These are phyloP conservation scores for Dillenia suffruticosa DNA, from an alignment of 164 flowering plant species.

Conservation along the genomic window DNA sequence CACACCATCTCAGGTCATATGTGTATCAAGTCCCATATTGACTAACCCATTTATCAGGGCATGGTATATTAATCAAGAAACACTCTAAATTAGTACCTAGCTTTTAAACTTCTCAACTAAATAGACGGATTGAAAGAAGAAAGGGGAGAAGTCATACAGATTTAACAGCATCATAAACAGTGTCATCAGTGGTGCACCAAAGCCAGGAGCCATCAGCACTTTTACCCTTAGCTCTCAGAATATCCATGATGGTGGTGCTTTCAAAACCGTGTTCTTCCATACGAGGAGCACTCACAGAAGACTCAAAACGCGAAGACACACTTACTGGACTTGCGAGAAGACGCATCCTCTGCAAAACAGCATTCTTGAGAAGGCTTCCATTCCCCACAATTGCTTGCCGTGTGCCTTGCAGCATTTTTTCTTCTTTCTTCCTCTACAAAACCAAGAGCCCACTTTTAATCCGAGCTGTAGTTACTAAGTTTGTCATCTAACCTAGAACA, in stretches of 20 bases:
- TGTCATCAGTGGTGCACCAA: slow-evolving; percentile 92
- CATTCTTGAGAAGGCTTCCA: slow-evolving; percentile 48
- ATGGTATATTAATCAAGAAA: too few species aligned
- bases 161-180: slow-evolving; percentile 92
- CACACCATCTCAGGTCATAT: too few species aligned
- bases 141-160: slow-evolving; percentile 46
- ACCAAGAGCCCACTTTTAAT: slow-evolving; percentile 4
- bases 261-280: slow-evolving; percentile 97
- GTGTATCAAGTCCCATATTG: too few species aligned
- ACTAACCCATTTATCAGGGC: too few species aligned
- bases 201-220: slow-evolving; percentile 99
- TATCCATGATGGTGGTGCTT: slow-evolving; percentile 75
- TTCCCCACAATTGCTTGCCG: slow-evolving; percentile 37
- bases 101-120: too few species aligned
- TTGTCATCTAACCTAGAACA: too few species aligned
- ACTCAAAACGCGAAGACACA: slow-evolving; percentile 35
- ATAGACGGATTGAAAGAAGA: neutral
- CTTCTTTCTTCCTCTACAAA: too few species aligned
- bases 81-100: too few species aligned
- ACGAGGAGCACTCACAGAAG: slow-evolving; percentile 39
- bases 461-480: neutral
- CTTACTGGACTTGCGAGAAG: slow-evolving; percentile 30
- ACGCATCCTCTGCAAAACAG: slow-evolving; percentile 53
- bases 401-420: slow-evolving; percentile 53
- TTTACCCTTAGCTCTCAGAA: slow-evolving; percentile 79